Base-by-base conservation (phyloP, 495 filamentous ascomycete genomes). In the Hyphodiscus hymeniophilus region DNA sequence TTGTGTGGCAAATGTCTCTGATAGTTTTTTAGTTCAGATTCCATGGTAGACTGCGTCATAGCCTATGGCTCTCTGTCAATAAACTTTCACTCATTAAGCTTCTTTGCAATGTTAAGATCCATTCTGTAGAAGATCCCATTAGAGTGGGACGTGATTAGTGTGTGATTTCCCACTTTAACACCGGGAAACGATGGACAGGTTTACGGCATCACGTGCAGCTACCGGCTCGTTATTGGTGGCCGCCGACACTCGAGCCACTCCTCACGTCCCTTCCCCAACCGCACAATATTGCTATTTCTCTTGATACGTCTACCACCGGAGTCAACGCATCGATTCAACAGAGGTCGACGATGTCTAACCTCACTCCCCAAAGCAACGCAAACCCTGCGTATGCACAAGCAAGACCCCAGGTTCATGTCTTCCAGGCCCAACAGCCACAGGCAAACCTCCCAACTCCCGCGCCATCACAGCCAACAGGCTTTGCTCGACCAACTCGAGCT, bases 281-380 rank as follows among this genome's bases (percentile, higher is more conserved):
- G 32, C 26, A 24, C 17, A 33, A 47, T 50, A n/a, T n/a, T n/a
- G n/a, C n/a, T n/a, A n/a, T n/a, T n/a, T n/a, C n/a, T n/a, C n/a
- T 28, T 55, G 53, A 56, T 56, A 56, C 42, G 44, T 48, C 43
- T 48, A 56, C 53, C 30, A 44, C 39, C 39, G 20, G 38, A 48
- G 16, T 38, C 38, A 33, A 51, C 39, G 18, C 38, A 45, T 28
- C 26, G 43, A 45, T 16, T 42, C 43, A 32, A 35, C 45, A 42
- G 26, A 28, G 5, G 5, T 28, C 5, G 26, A 28, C 41, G 45
- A 59, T 59, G 56, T 59, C 56, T 30, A 48, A 4, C 4, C 10
- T 55, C 24, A 47, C 56, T 31, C 50, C 56, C 16, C 56, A 59
- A 21, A 51, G 54, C 44, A 58, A 51, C 33, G 20, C 51, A 33